Evolutionary conservation across 2,329 filamentous ascomycete species (phyloP).

Genomic region (Sclerotinia trifoliorum): DNA sequence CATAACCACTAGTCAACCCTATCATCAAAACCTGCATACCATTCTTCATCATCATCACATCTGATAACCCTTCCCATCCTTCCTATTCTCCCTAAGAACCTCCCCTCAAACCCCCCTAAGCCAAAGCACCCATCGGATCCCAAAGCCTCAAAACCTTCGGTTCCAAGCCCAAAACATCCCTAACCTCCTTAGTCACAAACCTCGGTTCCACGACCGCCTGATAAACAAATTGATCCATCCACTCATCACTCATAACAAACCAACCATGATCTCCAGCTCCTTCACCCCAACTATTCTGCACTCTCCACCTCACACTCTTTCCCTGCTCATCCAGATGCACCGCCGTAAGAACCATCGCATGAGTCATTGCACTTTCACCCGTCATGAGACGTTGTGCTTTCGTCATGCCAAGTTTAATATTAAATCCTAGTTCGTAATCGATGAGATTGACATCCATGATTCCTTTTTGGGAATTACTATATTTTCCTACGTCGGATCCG

Average conservation of each 20-base stretch:
- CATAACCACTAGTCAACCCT: neutral
- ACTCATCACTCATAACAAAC: constrained; percentile 83
- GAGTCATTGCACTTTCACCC: constrained; percentile 81
- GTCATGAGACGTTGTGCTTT: constrained; percentile 74
- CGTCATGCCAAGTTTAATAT: constrained; percentile 67
- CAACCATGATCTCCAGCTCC: constrained; percentile 72
- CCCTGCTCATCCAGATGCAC: constrained; percentile 72
- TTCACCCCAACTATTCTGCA: constrained; percentile 83
- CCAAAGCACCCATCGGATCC: constrained; percentile 78
- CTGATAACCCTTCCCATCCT: neutral
- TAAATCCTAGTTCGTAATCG: constrained; percentile 83
- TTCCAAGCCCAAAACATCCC: constrained; percentile 67
- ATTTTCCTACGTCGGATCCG: constrained; percentile 83
- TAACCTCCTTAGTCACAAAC: constrained; percentile 63
- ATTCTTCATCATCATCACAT: neutral
- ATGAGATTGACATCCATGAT: constrained; percentile 78
- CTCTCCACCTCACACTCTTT: constrained; percentile 72
- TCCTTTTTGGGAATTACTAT: constrained; percentile 63
- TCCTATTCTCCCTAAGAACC: neutral
- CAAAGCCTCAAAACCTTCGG: constrained; percentile 71
- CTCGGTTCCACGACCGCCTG: constrained; percentile 80
- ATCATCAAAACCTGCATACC: neutral
- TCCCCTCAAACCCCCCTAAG: constrained; percentile 42
- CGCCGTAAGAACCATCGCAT: constrained; percentile 87
- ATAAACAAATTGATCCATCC: constrained; percentile 80